Base-by-base conservation (phyloP, 805 yeast genomes). In the Yarrowia alimentaria region DNA sequence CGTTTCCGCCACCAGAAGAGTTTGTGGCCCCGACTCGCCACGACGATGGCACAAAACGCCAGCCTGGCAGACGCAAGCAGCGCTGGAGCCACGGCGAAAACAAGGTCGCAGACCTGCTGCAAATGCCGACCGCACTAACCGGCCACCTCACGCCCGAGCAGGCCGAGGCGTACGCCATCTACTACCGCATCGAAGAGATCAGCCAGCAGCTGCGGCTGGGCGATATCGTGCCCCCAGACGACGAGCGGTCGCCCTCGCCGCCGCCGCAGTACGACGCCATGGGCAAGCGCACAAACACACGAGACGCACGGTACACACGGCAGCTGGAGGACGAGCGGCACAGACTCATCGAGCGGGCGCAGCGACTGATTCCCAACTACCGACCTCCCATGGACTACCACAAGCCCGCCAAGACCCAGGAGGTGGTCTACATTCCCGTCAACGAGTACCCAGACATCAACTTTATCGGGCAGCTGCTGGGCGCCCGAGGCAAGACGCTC, bases 401-500 rank as follows among this genome's bases (percentile, higher is more conserved):
- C 56, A 72, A 81, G 53, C 85, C 85, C 28, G 81, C 84, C 7
- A 81, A 78, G 58, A 80, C 88, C 5, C 74, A 76, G 37, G 96
- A 90, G 59, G 93, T 90, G 68, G 74, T 87, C 45, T 90, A 78
- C 63, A 77, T 93, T 11, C 98, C 98, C 1, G 85, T 79, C 3
- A 76, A 80, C 30, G 91, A 87, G 54, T 83, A 88, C 68, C 97
- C 98, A 0, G 91, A 84, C 45, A 83, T 93, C 58, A 93, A 93
- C 67, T 91, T 91, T 63, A 85, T 93, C 49, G 99, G 99, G 0
- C 72, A 85, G 48, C 68, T 93, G 16, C 67, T 93, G 43, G 99
- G 99, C 0, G 99, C 99, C 24, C 81, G 99, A 71, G 99, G 98
- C 18, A 83, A 85, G 59, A 91, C 96, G 0, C 68, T 91, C 59